Evolutionary conservation across 352 stramenopile genomes (phyloP).

Genomic region (Elongisporangium anandrum): DNA sequence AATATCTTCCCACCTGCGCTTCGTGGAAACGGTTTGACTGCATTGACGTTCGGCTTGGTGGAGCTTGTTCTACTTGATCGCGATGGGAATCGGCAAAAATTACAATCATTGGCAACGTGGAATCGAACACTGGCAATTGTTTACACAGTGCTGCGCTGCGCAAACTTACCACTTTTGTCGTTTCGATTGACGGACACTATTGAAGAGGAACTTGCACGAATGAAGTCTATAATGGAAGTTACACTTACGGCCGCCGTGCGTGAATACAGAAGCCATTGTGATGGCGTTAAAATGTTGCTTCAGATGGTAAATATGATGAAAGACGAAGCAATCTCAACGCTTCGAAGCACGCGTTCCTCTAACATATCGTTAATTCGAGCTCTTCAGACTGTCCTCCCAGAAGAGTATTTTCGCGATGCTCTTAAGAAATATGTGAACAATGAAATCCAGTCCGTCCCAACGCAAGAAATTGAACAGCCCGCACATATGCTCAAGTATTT

Average conservation of each 20-base stretch:
- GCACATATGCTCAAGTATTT: slow-evolving; percentile 7
- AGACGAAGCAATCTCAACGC: slow-evolving; percentile 25
- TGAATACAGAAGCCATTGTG: not conserved
- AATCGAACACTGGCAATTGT: slow-evolving; percentile 21
- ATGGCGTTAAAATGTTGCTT: slow-evolving; percentile 5
- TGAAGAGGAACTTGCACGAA: not conserved
- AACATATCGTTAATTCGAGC: slow-evolving; percentile 18
- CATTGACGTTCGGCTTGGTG: not conserved
- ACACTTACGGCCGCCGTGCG: not conserved
- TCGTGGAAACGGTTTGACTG: not conserved
- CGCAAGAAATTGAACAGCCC: not conserved
- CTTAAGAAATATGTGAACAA: slow-evolving; percentile 8
- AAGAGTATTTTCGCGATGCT: slow-evolving; percentile 18
- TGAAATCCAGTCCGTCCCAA: not conserved
- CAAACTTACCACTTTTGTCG: slow-evolving; percentile 22
- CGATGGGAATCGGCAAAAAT: not conserved
- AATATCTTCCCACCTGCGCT: not conserved
- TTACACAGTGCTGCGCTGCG: slow-evolving; percentile 22
- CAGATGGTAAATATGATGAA: slow-evolving; percentile 14
- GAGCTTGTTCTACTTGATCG: not conserved
- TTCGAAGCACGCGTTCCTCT: slow-evolving; percentile 13
- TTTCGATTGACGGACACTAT: not conserved
- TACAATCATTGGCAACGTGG: slow-evolving; percentile 3
- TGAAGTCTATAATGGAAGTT: not conserved
- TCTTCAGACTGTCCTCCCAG: slow-evolving; percentile 22